Evolutionary conservation across 2,329 filamentous ascomycete genomes (phyloP).

Genomic region (Endocalyx cinctus): DNA sequence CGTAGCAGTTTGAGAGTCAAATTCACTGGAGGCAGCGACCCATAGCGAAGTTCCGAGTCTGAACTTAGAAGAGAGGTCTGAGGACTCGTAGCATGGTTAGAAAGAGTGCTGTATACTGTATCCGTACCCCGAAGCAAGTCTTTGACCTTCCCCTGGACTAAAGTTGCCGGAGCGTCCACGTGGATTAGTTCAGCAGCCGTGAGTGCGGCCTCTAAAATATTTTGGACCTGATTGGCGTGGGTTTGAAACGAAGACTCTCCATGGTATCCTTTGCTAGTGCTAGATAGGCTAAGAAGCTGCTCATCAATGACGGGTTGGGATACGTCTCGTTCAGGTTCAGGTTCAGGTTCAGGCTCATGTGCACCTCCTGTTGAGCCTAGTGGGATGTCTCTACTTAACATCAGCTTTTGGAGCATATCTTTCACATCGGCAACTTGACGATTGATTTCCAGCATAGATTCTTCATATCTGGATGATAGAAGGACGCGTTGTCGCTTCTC

Average conservation of each 20-base stretch:
- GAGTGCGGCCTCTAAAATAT: slow-evolving; percentile 17
- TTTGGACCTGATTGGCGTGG: slow-evolving; percentile 17
- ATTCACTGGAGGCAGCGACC: slow-evolving; percentile 21
- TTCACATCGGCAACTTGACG: slow-evolving; percentile 22
- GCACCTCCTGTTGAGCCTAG: slow-evolving; percentile 3
- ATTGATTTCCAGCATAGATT: slow-evolving; percentile 24
- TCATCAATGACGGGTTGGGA: slow-evolving; percentile 22
- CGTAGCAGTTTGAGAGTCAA: slow-evolving; percentile 22
- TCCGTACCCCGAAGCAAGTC: slow-evolving; percentile 6
- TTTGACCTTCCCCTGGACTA: slow-evolving; percentile 3
- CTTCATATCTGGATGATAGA: slow-evolving; percentile 25
- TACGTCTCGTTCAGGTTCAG: slow-evolving; percentile 9
- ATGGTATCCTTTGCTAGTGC: slow-evolving; percentile 19
- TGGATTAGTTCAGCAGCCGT: slow-evolving; percentile 12
- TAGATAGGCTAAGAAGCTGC: slow-evolving; percentile 17
- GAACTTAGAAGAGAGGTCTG: slow-evolving; percentile 1
- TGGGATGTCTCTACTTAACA: slow-evolving; percentile 8
- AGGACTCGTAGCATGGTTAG: neutral
- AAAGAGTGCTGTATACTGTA: neutral
- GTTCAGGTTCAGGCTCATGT: neutral
- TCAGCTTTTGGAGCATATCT: slow-evolving; percentile 19
- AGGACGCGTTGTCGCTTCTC: slow-evolving; percentile 28
- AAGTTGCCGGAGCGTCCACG: slow-evolving; percentile 2
- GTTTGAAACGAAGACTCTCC: slow-evolving; percentile 25
- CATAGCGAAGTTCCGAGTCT: slow-evolving; percentile 10